Evolutionary conservation across 805 yeast species (phyloP).

Genomic region (Vanderwaltozyma polyspora): DNA sequence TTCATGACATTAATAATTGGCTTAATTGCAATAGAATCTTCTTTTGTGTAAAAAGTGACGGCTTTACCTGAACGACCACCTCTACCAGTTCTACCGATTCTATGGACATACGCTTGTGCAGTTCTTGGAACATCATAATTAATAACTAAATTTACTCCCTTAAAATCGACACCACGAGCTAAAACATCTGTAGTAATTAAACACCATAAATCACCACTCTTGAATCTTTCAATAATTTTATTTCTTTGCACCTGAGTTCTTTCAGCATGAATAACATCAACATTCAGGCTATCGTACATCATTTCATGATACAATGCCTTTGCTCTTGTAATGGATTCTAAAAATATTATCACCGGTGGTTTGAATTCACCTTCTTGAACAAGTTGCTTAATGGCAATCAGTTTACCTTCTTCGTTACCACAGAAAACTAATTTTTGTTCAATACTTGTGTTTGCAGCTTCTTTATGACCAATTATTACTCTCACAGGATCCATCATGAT

Average conservation of each 20-base stretch:
- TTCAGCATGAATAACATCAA: slow-evolving; percentile 93
- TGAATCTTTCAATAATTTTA: slow-evolving; percentile 71
- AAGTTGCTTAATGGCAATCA: slow-evolving; percentile 83
- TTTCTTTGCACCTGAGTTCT: slow-evolving; percentile 83
- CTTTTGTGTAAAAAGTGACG: slow-evolving; percentile 86
- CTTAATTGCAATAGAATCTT: slow-evolving; percentile 63
- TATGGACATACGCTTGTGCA: slow-evolving; percentile 91
- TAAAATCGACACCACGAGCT: slow-evolving; percentile 94
- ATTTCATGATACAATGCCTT: slow-evolving; percentile 91
- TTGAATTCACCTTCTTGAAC: slow-evolving; percentile 71
- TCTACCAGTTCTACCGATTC: slow-evolving; percentile 98
- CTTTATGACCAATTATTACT: slow-evolving; percentile 84
- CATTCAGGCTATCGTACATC: slow-evolving; percentile 81
- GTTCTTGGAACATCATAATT: slow-evolving; percentile 93
- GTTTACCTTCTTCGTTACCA: slow-evolving; percentile 92
- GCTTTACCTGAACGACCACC: slow-evolving; percentile 83
- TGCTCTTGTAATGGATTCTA: slow-evolving; percentile 87
- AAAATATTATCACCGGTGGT: slow-evolving; percentile 87
- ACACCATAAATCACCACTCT: slow-evolving; percentile 89
- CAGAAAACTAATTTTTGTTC: slow-evolving; percentile 77
- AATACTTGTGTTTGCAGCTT: slow-evolving; percentile 77
- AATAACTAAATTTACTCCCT: slow-evolving; percentile 87
- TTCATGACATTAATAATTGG: slow-evolving; percentile 91
- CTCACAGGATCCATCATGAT: slow-evolving; percentile 81
- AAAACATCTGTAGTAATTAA: slow-evolving; percentile 92